phyloP scores from a whole-genome alignment of 805 yeast genomes.

The Wickerhamiella sergipiensis region DNA sequence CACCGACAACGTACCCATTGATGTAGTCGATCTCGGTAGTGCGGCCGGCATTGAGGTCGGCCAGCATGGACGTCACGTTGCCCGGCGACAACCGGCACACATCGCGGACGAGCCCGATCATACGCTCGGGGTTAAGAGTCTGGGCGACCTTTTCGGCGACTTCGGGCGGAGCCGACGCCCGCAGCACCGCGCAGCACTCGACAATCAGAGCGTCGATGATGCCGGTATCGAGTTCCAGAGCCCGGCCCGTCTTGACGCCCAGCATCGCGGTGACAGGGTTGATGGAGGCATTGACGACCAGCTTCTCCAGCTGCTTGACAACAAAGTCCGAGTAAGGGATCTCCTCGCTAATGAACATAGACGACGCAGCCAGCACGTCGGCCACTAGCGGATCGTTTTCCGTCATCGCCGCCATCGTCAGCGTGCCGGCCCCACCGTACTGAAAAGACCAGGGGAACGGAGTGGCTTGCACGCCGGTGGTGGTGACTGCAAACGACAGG shows the following conservation, averaged over 20 bases:
- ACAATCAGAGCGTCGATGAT: conserved; percentile 29
- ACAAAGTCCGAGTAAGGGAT: conserved; percentile 33
- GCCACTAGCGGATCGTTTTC: background rate
- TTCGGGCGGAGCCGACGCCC: conserved; percentile 15
- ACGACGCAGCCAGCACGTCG: background rate
- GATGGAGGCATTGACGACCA: conserved; percentile 68
- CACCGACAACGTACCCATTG: conserved; percentile 59
- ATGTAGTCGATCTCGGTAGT: conserved; percentile 70
- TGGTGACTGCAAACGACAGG: conserved; percentile 59
- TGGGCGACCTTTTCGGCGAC: conserved; percentile 3
- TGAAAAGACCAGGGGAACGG: conserved; percentile 32
- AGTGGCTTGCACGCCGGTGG: conserved; percentile 65
- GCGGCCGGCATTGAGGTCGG: conserved; percentile 42
- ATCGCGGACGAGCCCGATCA: conserved; percentile 25
- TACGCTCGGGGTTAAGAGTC: conserved; percentile 19
- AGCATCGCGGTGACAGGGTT: conserved; percentile 72
- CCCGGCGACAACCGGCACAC: conserved; percentile 36
- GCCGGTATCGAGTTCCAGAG: conserved; percentile 31
- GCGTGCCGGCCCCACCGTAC: conserved; percentile 62
- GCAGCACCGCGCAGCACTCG: conserved; percentile 35
- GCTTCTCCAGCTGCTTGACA: conserved; percentile 56
- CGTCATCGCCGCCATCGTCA: conserved; percentile 21
- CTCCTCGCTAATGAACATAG: conserved; percentile 6
- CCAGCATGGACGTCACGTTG: conserved; percentile 61
- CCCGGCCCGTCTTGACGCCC: conserved; percentile 66